Evolutionary conservation across 139 green algal species (phyloP).

Genomic region (Tetradesmus lagerheimii): DNA sequence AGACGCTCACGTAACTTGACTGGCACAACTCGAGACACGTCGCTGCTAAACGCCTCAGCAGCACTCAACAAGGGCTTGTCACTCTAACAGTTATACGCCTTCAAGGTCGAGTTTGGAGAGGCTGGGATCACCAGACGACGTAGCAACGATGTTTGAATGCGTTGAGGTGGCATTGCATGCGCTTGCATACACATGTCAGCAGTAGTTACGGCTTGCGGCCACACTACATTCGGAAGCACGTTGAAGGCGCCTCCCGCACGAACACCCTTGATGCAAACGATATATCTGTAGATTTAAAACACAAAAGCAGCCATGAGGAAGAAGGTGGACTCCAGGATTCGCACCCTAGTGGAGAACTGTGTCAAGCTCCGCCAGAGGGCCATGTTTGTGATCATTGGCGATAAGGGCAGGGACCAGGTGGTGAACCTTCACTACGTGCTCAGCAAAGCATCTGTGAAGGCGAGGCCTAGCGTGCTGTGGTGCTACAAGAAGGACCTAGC

Average conservation of each 20-base stretch:
- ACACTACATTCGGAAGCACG: neutral
- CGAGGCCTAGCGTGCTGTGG: constrained; percentile 96
- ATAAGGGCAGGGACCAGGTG: constrained; percentile 96
- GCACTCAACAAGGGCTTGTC: neutral
- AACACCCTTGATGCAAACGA: neutral
- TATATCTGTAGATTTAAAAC: neutral
- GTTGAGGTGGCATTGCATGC: neutral
- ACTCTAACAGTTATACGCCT: neutral
- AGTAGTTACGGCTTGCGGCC: neutral
- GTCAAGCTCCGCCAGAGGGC: constrained; percentile 89
- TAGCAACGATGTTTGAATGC: neutral
- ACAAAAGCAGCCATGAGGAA: constrained; percentile 91
- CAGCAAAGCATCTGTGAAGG: constrained; percentile 94
- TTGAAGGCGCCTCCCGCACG: neutral
- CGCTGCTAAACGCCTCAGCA: neutral
- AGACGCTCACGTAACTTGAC: neutral
- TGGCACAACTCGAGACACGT: neutral
- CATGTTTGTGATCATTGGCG: constrained; percentile 97
- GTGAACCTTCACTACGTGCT: constrained; percentile 99
- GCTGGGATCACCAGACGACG: neutral
- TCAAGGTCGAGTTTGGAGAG: neutral
- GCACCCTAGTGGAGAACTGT: constrained; percentile 98
- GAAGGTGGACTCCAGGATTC: constrained; percentile 96
- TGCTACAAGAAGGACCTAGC: constrained; percentile 99
- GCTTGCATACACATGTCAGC: neutral